A percentile compares a stretch with the other conserved stretches of the same genome.
Evolutionary conservation across 495 filamentous ascomycete genomes (phyloP).

Genomic region (Aspergillus asperescens): DNA sequence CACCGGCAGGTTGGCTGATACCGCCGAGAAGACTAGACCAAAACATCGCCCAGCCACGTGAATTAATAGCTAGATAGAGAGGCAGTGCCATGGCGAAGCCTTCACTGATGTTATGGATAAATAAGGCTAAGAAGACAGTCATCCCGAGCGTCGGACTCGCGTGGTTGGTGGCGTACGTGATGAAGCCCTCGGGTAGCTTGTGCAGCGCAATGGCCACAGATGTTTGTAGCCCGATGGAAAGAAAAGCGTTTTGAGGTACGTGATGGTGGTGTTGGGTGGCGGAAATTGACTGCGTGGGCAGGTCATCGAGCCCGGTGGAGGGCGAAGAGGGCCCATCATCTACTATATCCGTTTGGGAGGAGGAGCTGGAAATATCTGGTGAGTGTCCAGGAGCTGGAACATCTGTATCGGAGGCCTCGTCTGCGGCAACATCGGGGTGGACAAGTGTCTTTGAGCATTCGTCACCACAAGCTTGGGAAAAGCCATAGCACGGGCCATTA

Average conservation of each 20-base stretch:
- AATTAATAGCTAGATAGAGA: conserved; percentile 78
- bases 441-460: conserved; percentile 56
- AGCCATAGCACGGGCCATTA: conserved; percentile 73
- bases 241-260: conserved; percentile 89
- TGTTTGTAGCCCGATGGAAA: conserved; percentile 89
- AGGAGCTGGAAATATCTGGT: conserved; percentile 9
- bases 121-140: conserved; percentile 89
- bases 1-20: conserved; percentile 78
- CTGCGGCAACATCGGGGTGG: conserved; percentile 8
- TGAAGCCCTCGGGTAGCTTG: conserved; percentile 97
- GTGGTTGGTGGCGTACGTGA: conserved; percentile 97
- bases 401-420: conserved; percentile 10
- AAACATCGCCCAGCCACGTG: conserved; percentile 69
- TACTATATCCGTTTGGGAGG: conserved; percentile 9
- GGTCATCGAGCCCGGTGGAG: conserved; percentile 25
- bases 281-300: conserved; percentile 16
- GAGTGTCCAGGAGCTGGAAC: neutral
- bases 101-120: conserved; percentile 96
- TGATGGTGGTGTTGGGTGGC: conserved; percentile 79
- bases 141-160: conserved; percentile 82
- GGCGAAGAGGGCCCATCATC: conserved; percentile 6
- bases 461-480: conserved; percentile 76
- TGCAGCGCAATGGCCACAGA: conserved; percentile 91
- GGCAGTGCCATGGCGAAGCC: conserved; percentile 92
- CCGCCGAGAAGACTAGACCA: conserved; percentile 83